These are phyloP conservation scores for Neolentinus lepideus DNA, from an alignment of 1,284 basidiomycete species.

Conservation along the genomic window DNA sequence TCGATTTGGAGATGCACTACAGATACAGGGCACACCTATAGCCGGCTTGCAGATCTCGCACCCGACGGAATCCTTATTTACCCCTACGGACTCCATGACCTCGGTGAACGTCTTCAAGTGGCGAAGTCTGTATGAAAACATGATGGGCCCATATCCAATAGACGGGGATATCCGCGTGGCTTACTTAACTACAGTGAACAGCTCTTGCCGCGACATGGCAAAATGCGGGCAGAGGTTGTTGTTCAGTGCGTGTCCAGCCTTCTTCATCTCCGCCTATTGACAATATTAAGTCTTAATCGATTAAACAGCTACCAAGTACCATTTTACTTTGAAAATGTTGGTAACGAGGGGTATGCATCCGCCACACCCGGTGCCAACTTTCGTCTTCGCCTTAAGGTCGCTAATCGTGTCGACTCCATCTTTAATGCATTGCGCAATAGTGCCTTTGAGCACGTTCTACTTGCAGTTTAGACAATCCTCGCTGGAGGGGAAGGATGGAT, in stretches of 20 bases:
- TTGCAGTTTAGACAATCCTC: not conserved
- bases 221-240: conserved; percentile 70
- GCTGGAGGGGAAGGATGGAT: not conserved
- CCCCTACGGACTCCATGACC: conserved; percentile 48
- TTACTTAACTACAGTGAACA: conserved; percentile 60
- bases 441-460: conserved; percentile 61
- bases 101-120: conserved; percentile 50
- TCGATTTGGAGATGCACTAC: not conserved
- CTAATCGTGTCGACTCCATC: conserved; percentile 43
- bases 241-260: conserved; percentile 52
- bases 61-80: conserved; percentile 45
- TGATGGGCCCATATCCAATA: not conserved
- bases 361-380: conserved; percentile 70
- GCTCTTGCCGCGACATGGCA: conserved; percentile 58
- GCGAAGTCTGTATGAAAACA: conserved; percentile 37
- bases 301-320: not conserved
- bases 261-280: conserved; percentile 52
- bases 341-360: conserved; percentile 54
- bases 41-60: conserved; percentile 74
- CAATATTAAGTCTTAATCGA: not conserved
- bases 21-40: conserved; percentile 36
- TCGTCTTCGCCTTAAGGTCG: conserved; percentile 62
- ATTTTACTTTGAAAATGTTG: conserved; percentile 35
- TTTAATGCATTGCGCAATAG: conserved; percentile 47
- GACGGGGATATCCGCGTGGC: conserved; percentile 4